Percentiles rank a stretch among this genome's conserved stretches.
Conservation (phyloP, 2,329 filamentous ascomycete genomes). For the Epicoccum nigrum region DNA sequence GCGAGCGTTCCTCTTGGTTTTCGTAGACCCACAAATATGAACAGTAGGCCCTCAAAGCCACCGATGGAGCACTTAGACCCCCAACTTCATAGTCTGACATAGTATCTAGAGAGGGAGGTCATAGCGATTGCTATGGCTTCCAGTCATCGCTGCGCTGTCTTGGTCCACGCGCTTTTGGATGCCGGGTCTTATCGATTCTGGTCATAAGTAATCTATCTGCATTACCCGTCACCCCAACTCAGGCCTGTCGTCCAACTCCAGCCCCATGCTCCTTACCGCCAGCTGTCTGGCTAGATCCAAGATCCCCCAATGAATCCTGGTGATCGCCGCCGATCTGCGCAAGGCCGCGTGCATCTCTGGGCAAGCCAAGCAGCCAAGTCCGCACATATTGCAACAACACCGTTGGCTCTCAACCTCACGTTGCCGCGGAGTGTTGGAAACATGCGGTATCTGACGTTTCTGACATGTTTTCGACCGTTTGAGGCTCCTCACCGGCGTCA, state of each 20-base stretch:
- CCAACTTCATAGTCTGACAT: no score
- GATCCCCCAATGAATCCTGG: constrained; percentile 2
- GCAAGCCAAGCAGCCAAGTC: constrained; percentile 19
- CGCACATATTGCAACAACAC: constrained; percentile 2
- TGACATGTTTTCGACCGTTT: constrained; percentile 3
- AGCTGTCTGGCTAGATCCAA: background rate
- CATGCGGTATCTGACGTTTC: constrained; percentile 9
- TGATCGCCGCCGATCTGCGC: constrained; percentile 16
- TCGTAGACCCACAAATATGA: no score
- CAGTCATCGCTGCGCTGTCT: background rate
- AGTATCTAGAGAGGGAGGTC: background rate
- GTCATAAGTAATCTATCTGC: background rate
- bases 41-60: no score
- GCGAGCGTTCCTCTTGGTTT: no score
- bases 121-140: background rate
- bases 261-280: constrained; percentile 8
- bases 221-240: background rate
- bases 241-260: background rate
- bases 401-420: background rate
- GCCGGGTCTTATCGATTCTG: background rate
- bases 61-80: no score
- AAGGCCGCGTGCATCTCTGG: constrained; percentile 13
- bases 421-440: background rate
- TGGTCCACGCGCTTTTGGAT: background rate
- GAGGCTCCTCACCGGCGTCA: background rate